Percentiles rank a stretch among this genome's conserved stretches.
phyloP scores from a whole-genome alignment of 345 rosid species.

The Brassica incana region DNA sequence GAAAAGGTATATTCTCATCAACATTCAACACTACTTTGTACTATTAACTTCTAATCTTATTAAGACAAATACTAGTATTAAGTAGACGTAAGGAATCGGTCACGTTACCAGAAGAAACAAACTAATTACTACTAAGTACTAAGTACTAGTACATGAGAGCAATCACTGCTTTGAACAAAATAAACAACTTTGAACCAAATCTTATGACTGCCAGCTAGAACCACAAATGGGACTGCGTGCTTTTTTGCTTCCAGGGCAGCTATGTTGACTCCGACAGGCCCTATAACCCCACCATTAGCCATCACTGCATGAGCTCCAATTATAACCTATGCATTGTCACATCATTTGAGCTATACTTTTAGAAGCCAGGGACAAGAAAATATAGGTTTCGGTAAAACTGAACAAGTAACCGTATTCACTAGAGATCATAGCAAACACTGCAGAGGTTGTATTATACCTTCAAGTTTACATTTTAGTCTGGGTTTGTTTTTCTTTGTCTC shows the following conservation, averaged over 20 bases:
- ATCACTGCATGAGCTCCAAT: conserved; percentile 98
- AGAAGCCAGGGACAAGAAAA: conserved; percentile 13
- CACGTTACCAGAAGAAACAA: not conserved
- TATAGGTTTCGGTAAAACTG: not conserved
- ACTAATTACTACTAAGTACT: too few species aligned
- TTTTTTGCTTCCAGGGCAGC: conserved; percentile 89
- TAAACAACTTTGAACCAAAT: conserved; percentile 37
- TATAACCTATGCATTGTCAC: conserved; percentile 57
- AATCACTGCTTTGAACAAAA: not conserved
- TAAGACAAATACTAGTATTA: not conserved
- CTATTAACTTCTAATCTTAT: not conserved
- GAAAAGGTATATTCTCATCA: not conserved
- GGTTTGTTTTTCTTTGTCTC: not conserved
- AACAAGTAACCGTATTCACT: conserved; percentile 72
- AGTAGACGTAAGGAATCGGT: not conserved
- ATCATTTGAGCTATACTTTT: conserved; percentile 20
- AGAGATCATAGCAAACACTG: conserved; percentile 97
- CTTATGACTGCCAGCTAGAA: conserved; percentile 97
- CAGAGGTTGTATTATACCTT: conserved; percentile 41
- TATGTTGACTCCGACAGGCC: conserved; percentile 96
- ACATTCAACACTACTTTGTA: not conserved
- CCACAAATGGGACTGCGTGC: conserved; percentile 97
- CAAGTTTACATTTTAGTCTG: not conserved
- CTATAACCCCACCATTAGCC: conserved; percentile 94
- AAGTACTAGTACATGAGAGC: not conserved